Percentiles rank a stretch among this genome's conserved stretches.
phyloP scores from a whole-genome alignment of 2,329 filamentous ascomycete species.

The Mollisiaceae sp. region DNA sequence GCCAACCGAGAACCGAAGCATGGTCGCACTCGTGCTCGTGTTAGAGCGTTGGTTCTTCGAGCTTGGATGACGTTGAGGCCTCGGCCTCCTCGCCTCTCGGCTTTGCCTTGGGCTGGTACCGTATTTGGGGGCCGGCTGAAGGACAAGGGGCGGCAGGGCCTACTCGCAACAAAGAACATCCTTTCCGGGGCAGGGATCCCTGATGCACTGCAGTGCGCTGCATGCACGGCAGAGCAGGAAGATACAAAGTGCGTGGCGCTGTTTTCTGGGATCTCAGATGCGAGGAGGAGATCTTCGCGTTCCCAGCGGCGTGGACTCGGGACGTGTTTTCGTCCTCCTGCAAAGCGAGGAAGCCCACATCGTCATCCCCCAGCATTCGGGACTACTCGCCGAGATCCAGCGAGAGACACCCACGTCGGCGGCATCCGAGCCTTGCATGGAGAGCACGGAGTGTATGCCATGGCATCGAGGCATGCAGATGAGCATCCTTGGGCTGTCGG shows the following conservation, averaged over 20 bases:
- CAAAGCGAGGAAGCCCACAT: not conserved
- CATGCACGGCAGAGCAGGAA: no score
- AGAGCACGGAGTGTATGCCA: not conserved
- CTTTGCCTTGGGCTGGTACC: not conserved
- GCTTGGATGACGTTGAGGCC: not conserved
- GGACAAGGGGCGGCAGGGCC: not conserved
- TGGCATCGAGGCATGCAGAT: not conserved
- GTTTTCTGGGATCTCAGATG: not conserved
- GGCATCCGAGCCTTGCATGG: no score
- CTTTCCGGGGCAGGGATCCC: not conserved
- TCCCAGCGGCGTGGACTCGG: not conserved
- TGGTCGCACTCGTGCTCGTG: no score
- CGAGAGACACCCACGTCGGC: not conserved
- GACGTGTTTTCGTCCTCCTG: not conserved
- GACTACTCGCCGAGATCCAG: conserved; percentile 5
- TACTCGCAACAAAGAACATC: not conserved
- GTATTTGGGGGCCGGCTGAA: not conserved
- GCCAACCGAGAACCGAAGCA: not conserved
- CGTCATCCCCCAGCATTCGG: conserved; percentile 5
- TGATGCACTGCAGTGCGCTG: no score
- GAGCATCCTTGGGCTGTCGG: not conserved
- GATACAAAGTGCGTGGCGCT: no score
- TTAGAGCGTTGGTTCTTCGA: no score
- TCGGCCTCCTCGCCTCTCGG: no score
- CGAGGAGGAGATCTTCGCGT: not conserved